These are phyloP conservation scores for Candida pseudofarinosa DNA, from an alignment of 805 yeast genomes.

Conservation along the genomic window DNA sequence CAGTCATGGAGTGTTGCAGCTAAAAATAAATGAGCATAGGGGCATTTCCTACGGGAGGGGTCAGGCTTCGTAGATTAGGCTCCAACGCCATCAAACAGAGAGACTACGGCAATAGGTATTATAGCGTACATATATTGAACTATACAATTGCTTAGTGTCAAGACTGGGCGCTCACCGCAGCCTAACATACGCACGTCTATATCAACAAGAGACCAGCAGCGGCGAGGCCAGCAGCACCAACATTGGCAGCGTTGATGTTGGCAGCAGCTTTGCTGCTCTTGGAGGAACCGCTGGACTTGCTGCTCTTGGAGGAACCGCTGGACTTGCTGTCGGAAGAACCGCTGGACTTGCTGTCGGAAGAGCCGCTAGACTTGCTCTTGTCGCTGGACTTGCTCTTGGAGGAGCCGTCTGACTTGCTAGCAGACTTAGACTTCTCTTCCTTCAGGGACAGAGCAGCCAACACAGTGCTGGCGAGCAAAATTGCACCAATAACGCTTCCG, in stretches of 20 bases:
- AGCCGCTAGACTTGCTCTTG: conserved; percentile 2
- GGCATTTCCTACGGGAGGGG: too few relatives aligned
- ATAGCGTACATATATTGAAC: background rate
- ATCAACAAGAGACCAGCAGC: conserved; percentile 23
- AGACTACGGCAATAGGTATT: too few relatives aligned
- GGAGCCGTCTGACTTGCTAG: conserved; percentile 1
- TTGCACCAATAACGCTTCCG: conserved; percentile 4
- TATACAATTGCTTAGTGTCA: background rate
- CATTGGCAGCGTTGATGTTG: conserved; percentile 8
- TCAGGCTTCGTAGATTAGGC: too few relatives aligned
- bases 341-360: conserved; percentile 2
- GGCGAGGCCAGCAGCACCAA: conserved; percentile 22
- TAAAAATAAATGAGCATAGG: too few relatives aligned
- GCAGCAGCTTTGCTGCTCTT: conserved; percentile 1
- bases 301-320: background rate
- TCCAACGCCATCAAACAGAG: too few relatives aligned
- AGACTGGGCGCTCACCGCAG: too few relatives aligned
- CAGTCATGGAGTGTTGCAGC: too few relatives aligned
- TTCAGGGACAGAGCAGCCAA: conserved; percentile 4
- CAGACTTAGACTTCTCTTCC: background rate
- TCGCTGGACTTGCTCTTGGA: background rate
- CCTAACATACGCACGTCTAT: too few relatives aligned
- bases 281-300: conserved; percentile 1
- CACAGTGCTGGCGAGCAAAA: conserved; percentile 4
- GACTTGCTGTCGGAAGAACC: conserved; percentile 2